phyloP scores from a whole-genome alignment of 257 asterid species.

The Nicotiana tomentosiformis region DNA sequence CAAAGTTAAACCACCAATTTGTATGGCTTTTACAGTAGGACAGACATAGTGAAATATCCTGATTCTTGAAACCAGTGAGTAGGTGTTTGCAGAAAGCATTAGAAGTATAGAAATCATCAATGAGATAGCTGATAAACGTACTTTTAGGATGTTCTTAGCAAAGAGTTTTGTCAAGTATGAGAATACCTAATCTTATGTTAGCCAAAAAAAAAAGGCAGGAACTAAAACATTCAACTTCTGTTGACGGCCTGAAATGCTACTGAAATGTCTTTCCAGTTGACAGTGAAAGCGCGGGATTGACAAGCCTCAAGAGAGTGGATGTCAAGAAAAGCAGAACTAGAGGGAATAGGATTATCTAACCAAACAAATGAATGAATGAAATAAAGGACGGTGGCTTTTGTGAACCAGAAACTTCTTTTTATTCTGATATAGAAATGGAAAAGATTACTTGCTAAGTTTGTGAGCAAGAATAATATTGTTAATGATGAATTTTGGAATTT shows the following conservation, averaged over 20 bases:
- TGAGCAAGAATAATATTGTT: not conserved
- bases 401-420: not conserved
- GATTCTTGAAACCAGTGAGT: not conserved
- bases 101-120: not conserved
- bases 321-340: not conserved
- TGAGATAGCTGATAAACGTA: not conserved
- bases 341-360: too few relatives aligned
- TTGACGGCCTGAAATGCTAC: not conserved
- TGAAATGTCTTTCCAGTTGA: not conserved
- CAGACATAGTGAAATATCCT: slow-evolving; percentile 21
- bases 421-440: not conserved
- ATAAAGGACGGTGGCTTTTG: not conserved
- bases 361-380: too few relatives aligned
- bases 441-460: not conserved
- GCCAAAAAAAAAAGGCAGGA: not conserved
- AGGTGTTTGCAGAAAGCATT: not conserved
- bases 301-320: not conserved
- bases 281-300: not conserved
- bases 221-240: not conserved
- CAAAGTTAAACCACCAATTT: slow-evolving; percentile 52
- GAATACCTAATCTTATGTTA: not conserved
- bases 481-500: not conserved
- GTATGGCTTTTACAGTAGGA: slow-evolving; percentile 48
- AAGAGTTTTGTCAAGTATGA: not conserved
- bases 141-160: not conserved